phyloP scores from a whole-genome alignment of 2,329 filamentous ascomycete genomes.

The Aspergillus puulaauensis region DNA sequence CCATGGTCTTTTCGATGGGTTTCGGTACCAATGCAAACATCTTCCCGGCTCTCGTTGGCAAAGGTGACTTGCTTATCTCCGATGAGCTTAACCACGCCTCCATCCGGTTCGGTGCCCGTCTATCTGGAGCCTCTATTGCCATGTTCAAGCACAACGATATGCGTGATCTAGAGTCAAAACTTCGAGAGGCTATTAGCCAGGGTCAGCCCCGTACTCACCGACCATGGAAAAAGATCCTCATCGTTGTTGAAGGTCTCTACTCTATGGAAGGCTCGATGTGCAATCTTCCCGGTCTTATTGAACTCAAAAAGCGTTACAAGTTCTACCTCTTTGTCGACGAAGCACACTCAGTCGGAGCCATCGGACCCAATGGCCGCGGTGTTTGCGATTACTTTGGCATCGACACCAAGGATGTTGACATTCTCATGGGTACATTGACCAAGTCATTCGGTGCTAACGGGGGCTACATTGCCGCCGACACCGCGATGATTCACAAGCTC shows the following conservation, averaged over 20 bases:
- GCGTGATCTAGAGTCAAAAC: slow-evolving; percentile 75
- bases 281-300: slow-evolving; percentile 86
- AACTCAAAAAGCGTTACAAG: slow-evolving; percentile 92
- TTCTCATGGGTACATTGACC: slow-evolving; percentile 96
- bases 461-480: slow-evolving; percentile 88
- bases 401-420: slow-evolving; percentile 82
- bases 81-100: slow-evolving; percentile 98
- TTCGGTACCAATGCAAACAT: slow-evolving; percentile 93
- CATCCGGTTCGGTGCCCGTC: slow-evolving; percentile 89
- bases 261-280: slow-evolving; percentile 99
- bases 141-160: slow-evolving; percentile 99
- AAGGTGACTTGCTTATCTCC: slow-evolving; percentile 90
- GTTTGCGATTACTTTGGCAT: slow-evolving; percentile 98
- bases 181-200: slow-evolving; percentile 91
- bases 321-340: slow-evolving; percentile 95
- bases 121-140: slow-evolving; percentile 90
- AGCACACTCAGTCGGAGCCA: slow-evolving; percentile 90
- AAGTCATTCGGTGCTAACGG: slow-evolving; percentile 99
- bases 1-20: slow-evolving; percentile 99
- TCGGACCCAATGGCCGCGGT: slow-evolving; percentile 83
- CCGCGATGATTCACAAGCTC: slow-evolving; percentile 89
- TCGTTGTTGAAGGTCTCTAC: slow-evolving; percentile 95
- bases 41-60: slow-evolving; percentile 88
- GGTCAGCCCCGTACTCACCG: slow-evolving; percentile 97
- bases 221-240: slow-evolving; percentile 98